Percentiles rank a stretch among this genome's conserved stretches.
Conservation (phyloP, 2,329 filamentous ascomycete species). For the Ophiostoma ips region DNA sequence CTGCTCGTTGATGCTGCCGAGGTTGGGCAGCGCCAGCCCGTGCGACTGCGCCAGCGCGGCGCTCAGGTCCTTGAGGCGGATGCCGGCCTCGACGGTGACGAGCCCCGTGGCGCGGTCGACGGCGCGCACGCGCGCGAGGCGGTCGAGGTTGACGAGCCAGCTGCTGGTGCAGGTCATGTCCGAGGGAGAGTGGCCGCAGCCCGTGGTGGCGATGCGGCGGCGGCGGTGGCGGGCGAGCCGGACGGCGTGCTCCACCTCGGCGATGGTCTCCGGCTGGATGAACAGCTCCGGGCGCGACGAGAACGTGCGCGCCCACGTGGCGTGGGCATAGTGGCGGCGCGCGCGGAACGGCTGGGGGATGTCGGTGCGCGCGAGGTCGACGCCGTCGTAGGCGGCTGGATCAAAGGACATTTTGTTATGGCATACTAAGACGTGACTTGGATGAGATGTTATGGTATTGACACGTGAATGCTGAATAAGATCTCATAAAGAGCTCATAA, state of each 20-base stretch:
- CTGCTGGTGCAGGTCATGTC: slow-evolving; percentile 84
- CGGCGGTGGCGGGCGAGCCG: slow-evolving; percentile 68
- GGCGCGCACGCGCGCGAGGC: slow-evolving; percentile 57
- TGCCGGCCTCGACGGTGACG: slow-evolving; percentile 75
- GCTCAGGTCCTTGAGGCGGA: slow-evolving; percentile 63
- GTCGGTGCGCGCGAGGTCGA: slow-evolving; percentile 7
- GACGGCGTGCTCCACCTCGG: slow-evolving; percentile 73
- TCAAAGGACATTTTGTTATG: slow-evolving; percentile 7
- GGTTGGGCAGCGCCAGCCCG: slow-evolving; percentile 75
- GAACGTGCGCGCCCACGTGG: slow-evolving; percentile 92
- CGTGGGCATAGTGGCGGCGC: slow-evolving; percentile 57
- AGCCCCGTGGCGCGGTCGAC: slow-evolving; percentile 49
- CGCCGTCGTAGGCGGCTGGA: slow-evolving; percentile 12
- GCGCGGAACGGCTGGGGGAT: slow-evolving; percentile 58
- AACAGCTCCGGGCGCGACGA: slow-evolving; percentile 81
- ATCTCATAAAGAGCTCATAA: no score
- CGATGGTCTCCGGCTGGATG: slow-evolving; percentile 65
- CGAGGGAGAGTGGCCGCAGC: slow-evolving; percentile 83
- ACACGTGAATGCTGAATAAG: no score
- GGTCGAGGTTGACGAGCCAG: slow-evolving; percentile 90
- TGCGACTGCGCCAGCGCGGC: slow-evolving; percentile 56
- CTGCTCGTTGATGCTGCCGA: slow-evolving; percentile 92
- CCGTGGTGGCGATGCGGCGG: slow-evolving; percentile 71
- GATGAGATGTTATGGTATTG: no score
- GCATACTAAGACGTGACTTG: no score